phyloP scores from a whole-genome alignment of 441 rosid genomes.

The Jatropha podagrica region DNA sequence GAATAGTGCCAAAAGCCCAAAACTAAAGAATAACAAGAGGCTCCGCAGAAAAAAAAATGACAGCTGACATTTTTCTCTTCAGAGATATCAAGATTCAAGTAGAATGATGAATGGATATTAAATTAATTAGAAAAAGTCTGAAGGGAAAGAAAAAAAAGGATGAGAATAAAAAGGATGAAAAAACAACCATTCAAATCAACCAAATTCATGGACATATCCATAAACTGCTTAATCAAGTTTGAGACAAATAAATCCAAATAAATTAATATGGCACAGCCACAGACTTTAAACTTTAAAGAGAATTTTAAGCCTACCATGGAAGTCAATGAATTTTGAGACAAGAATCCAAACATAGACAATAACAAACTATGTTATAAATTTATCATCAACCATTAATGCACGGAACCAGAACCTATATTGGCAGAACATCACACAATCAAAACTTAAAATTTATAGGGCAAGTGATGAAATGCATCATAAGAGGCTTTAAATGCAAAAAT shows the following conservation, averaged over 20 bases:
- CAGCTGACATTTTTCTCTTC: neutral
- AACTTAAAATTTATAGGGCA: neutral
- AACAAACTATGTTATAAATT: neutral
- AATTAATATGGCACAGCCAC: neutral
- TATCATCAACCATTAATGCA: neutral
- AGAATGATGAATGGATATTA: neutral
- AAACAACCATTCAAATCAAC: neutral
- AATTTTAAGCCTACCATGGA: neutral
- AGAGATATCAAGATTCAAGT: neutral
- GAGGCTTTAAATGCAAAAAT: neutral
- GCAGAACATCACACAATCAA: neutral
- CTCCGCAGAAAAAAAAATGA: conserved; percentile 3
- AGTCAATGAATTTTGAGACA: conserved; percentile 6
- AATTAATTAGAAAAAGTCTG: neutral
- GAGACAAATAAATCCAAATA: neutral
- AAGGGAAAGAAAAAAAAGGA: neutral
- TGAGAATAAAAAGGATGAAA: neutral
- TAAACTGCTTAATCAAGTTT: conserved; percentile 11
- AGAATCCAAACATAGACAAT: neutral
- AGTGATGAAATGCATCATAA: neutral
- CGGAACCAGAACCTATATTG: neutral
- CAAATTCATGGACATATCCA: conserved; percentile 1
- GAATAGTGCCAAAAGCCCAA: neutral
- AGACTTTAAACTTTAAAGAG: neutral
- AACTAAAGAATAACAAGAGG: conserved; percentile 1